Evolutionary conservation across 345 rosid genomes (phyloP).

Genomic region (Bruguiera gymnorhiza): DNA sequence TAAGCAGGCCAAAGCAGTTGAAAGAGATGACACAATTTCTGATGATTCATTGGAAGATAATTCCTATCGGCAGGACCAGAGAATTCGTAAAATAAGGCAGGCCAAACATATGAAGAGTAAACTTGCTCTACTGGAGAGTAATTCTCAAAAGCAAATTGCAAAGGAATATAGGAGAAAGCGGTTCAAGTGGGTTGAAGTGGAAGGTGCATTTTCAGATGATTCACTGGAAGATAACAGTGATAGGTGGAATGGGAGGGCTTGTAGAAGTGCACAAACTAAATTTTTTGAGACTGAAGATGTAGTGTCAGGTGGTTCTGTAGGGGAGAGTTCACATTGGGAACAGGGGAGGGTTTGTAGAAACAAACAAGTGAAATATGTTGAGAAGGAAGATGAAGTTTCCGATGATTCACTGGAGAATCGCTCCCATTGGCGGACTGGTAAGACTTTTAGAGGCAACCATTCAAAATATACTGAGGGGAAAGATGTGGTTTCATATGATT

Average conservation of each 20-base stretch:
- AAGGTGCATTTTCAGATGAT: conserved; percentile 37
- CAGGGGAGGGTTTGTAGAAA: conserved; percentile 26
- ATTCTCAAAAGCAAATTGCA: conserved; percentile 28
- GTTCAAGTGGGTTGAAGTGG: conserved; percentile 28
- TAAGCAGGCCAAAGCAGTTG: conserved; percentile 28
- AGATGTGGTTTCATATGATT: conserved; percentile 25
- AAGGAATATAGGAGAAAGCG: conserved; percentile 31
- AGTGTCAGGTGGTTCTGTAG: conserved; percentile 50
- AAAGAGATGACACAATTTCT: conserved; percentile 29
- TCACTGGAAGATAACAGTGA: conserved; percentile 31
- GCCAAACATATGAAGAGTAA: conserved; percentile 38
- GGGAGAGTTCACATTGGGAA: conserved; percentile 26
- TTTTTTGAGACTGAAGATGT: conserved; percentile 39
- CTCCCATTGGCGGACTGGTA: conserved; percentile 6
- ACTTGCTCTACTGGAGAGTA: conserved; percentile 39
- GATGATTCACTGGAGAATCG: conserved; percentile 41
- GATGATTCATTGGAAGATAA: conserved; percentile 32
- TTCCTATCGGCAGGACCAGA: conserved; percentile 23
- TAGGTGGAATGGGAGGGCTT: conserved; percentile 15
- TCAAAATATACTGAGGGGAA: conserved; percentile 26
- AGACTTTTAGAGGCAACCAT: conserved; percentile 27
- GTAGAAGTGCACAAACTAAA: conserved; percentile 18
- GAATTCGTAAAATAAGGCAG: conserved; percentile 29
- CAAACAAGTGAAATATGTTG: conserved; percentile 29
- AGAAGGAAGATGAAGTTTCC: conserved; percentile 33